Evolutionary conservation across 176 grass and related monocot genomes (phyloP).

Genomic region (Juncus inflexus): DNA sequence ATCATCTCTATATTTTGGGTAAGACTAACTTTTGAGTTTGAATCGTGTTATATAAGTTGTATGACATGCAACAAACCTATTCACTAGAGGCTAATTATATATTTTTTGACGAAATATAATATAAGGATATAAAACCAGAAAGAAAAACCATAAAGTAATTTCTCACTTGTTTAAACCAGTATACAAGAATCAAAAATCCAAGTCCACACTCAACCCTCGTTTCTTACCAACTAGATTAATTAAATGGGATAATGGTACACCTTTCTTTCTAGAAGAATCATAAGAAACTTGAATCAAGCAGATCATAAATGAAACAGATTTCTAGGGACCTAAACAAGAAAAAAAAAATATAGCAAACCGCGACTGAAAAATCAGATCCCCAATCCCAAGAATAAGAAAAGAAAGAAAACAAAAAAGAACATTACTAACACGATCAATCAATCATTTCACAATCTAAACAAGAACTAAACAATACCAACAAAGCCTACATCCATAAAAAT

Average conservation of each 20-base stretch:
- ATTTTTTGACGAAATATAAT: too few species aligned
- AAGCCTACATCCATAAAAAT: conserved; percentile 12
- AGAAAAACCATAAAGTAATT: not conserved
- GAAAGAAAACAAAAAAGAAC: not conserved
- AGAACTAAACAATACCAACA: conserved; percentile 12
- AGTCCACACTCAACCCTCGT: not conserved
- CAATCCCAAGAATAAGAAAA: not conserved
- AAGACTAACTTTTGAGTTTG: conserved; percentile 5
- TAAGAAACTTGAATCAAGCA: not conserved
- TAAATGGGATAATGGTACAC: too few species aligned
- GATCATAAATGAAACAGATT: not conserved
- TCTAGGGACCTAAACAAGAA: too few species aligned
- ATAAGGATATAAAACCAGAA: too few species aligned
- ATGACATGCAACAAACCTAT: too few species aligned
- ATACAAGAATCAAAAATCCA: conserved; percentile 6
- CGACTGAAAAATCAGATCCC: not conserved
- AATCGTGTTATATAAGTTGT: too few species aligned
- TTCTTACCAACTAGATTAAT: conserved; percentile 15
- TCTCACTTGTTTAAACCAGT: not conserved
- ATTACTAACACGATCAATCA: not conserved
- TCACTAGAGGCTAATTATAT: too few species aligned
- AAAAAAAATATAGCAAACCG: not conserved
- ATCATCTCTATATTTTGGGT: conserved; percentile 29
- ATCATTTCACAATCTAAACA: conserved; percentile 15
- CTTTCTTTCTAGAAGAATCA: not conserved